Conservation (phyloP, 1,284 basidiomycete species). For the Trichosporon coremiiforme region DNA sequence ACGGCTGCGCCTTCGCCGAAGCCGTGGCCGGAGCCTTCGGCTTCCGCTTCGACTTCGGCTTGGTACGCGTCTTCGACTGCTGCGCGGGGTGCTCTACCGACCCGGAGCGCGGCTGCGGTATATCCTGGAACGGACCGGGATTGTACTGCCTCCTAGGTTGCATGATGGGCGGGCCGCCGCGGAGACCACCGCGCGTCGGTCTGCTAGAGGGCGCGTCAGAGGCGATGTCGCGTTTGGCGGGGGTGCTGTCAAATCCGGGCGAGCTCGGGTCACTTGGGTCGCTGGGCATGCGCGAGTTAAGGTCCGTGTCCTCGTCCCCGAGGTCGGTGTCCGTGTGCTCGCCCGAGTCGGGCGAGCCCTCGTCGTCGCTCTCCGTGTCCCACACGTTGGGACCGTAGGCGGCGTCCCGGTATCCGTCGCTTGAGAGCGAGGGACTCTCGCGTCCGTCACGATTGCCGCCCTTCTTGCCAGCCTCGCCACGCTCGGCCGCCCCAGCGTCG, state of each 20-base stretch:
- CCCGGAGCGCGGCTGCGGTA: too few species aligned
- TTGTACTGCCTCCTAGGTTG: too few species aligned
- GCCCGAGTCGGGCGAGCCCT: neutral
- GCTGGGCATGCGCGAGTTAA: neutral
- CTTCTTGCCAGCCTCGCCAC: neutral
- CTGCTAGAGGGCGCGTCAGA: neutral
- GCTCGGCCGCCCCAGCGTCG: neutral
- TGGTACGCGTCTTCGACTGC: too few species aligned
- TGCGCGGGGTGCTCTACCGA: too few species aligned
- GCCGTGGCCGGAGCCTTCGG: too few species aligned
- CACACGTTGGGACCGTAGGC: constrained; percentile 2
- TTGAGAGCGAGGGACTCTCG: neutral
- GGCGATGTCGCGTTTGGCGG: neutral
- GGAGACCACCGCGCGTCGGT: neutral
- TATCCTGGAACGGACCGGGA: too few species aligned
- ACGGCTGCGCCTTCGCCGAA: too few species aligned
- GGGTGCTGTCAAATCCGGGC: neutral
- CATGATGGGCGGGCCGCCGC: neutral
- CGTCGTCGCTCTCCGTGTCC: constrained; percentile 10
- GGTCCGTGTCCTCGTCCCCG: neutral
- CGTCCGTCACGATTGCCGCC: neutral
- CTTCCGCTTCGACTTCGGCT: too few species aligned
- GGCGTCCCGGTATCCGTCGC: neutral
- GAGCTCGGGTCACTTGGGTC: neutral
- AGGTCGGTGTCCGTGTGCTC: neutral